Evolutionary conservation across 352 stramenopile genomes (phyloP).

Genomic region (Phytophthora rubi): DNA sequence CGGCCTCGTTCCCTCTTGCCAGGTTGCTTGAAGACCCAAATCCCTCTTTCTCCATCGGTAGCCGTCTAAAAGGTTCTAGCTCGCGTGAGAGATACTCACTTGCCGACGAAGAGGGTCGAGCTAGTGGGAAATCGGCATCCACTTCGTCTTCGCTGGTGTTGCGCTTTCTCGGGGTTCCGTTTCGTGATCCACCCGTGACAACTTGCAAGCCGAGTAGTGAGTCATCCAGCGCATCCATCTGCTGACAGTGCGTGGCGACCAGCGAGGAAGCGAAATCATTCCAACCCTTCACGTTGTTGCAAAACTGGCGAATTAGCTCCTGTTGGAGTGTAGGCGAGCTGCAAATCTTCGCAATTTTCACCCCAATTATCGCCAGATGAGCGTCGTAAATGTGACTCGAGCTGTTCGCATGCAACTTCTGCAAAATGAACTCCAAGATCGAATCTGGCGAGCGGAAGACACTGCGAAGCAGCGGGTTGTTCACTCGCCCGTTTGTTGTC

Average conservation of each 20-base stretch:
- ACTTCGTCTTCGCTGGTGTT: constrained; percentile 45
- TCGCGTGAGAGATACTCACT: constrained; percentile 73
- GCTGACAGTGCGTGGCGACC: constrained; percentile 76
- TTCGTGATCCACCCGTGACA: constrained; percentile 20
- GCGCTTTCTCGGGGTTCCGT: constrained; percentile 27
- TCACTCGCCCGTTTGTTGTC: constrained; percentile 65
- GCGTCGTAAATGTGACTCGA: constrained; percentile 67
- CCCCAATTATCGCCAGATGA: constrained; percentile 75
- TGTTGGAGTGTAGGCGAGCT: constrained; percentile 75
- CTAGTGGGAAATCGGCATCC: constrained; percentile 62
- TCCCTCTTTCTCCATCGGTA: constrained; percentile 77
- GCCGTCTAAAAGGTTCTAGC: constrained; percentile 65
- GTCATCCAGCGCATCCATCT: constrained; percentile 77
- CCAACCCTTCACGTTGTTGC: constrained; percentile 64
- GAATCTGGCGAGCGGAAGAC: constrained; percentile 75
- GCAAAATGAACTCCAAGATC: constrained; percentile 72
- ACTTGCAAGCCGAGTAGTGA: constrained; percentile 41
- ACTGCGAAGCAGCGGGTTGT: constrained; percentile 77
- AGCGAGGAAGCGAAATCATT: constrained; percentile 70
- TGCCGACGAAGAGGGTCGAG: constrained; percentile 61
- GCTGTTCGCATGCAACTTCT: constrained; percentile 60
- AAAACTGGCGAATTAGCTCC: constrained; percentile 82
- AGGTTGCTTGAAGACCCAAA: constrained; percentile 71
- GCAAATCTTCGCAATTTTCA: constrained; percentile 86
- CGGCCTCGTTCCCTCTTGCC: constrained; percentile 55